Evolutionary conservation across 352 stramenopile genomes (phyloP), one percentile per base, ranked within the genome.

Genomic region (Phytophthora boehmeriae): DNA sequence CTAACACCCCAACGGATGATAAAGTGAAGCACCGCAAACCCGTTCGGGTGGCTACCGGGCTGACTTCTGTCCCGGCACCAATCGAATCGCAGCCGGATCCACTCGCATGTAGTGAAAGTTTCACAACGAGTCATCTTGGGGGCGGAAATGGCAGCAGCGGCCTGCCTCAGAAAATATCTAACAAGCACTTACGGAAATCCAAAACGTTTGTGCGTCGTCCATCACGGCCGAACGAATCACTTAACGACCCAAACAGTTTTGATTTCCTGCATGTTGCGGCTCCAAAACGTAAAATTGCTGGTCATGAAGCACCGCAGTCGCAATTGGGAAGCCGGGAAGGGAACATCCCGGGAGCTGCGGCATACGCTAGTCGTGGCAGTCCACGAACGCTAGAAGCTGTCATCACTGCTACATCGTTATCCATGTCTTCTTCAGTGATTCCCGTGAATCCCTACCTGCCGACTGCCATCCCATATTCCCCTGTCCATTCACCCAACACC

Each of bases 181-280:
- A 27, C 11, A 59, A 44, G 17, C 44, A 44, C 5, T 8, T 59
- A 28, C 32, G 58, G 8, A 71, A 68, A 22, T 45, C 17, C 8
- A 63, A 60, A 6, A 57, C 64, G 4, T 67, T 64, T 25, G 27
- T 17, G 11, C 32, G 58, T 32, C 49, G 58, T 5, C 23, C 45
- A 13, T 68, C 63, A 46, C 45, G 48, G 20, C 46, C 50, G 0
- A 27, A 63, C 36, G 51, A 44, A 23, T 48, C 57, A 22, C 14
- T 59, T 25, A 34, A 70, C 27, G 45, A 66, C 16, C 39, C 41
- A 1, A 55, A 65, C 5, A 53, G 22, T 10, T 76, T 80, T 34
- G 54, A 73, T 35, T 71, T 80, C 23, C 38, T 80, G 32, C 68
- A 75, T 13, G 56, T 80, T 38, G 49, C 52, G 30, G 59, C 59